Conservation (phyloP, 139 green algal species). For the Dunaliella sp. region DNA sequence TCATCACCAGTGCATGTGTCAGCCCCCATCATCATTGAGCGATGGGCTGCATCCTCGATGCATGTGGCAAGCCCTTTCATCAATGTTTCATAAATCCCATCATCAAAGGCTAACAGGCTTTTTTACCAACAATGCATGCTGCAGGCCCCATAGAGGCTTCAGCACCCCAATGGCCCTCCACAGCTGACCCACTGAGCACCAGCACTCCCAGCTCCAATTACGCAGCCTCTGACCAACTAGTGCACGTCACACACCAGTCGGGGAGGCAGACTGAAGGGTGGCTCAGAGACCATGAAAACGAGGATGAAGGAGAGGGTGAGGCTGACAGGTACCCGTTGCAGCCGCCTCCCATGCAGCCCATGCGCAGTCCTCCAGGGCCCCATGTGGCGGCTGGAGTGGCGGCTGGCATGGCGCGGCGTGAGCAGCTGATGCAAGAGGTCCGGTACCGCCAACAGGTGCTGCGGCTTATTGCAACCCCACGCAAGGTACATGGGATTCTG, state of each 20-base stretch:
- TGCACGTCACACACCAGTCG: neutral
- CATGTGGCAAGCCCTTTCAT: no score
- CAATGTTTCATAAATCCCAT: no score
- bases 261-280: neutral
- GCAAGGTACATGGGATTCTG: neutral
- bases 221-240: no score
- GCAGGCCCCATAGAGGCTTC: neutral
- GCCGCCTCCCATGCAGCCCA: neutral
- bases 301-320: neutral
- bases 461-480: neutral
- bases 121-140: neutral
- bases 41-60: no score
- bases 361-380: no score
- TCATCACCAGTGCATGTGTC: no score
- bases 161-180: no score
- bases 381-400: neutral
- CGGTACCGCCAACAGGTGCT: neutral
- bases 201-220: no score
- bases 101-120: no score
- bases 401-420: neutral
- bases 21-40: no score
- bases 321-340: neutral
- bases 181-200: no score
- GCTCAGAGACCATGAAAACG: neutral
- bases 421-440: neutral